Evolutionary conservation across 768 basidiomycete genomes (phyloP).

Genomic region (Agaricus blazei): DNA sequence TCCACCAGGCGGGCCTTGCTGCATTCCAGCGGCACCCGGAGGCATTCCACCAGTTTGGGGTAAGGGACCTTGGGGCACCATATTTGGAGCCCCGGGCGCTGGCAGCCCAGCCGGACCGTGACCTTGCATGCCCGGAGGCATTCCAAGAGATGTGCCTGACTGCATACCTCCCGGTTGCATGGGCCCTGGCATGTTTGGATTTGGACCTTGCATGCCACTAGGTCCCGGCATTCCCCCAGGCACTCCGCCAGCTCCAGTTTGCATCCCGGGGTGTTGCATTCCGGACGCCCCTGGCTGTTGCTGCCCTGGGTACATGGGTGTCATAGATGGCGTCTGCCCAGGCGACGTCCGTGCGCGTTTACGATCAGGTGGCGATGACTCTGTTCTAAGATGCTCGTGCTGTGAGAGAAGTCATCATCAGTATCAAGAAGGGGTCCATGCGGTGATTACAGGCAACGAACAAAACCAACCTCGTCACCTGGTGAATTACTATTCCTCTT

Average conservation of each 20-base stretch:
- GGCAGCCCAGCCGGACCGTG: constrained; percentile 5
- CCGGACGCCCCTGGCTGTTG: constrained; percentile 13
- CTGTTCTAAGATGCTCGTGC: constrained; percentile 45
- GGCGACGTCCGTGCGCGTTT: constrained; percentile 52
- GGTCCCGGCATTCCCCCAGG: constrained; percentile 8
- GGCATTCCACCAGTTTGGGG: constrained; percentile 2
- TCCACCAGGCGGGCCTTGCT: constrained; percentile 3
- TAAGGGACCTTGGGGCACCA: constrained; percentile 3
- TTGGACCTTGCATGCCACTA: constrained; percentile 5
- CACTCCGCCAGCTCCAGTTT: constrained; percentile 2
- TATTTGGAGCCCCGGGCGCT: constrained; percentile 1
- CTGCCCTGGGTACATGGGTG: constrained; percentile 25
- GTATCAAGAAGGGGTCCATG: background rate
- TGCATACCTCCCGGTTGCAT: constrained; percentile 9
- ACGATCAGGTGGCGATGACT: constrained; percentile 51
- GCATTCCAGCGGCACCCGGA: constrained; percentile 6
- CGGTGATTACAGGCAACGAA: background rate
- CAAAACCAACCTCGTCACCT: constrained; percentile 46
- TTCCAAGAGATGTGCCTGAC: constrained; percentile 1
- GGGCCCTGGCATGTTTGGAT: background rate
- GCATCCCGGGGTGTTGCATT: constrained; percentile 10
- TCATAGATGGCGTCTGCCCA: constrained; percentile 33
- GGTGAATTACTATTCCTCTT: constrained; percentile 55
- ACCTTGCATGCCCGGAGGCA: constrained; percentile 8
- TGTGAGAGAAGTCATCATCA: constrained; percentile 16